Percentiles rank a stretch among this genome's conserved stretches.
Evolutionary conservation across 768 basidiomycete genomes (phyloP).

Genomic region (Boletus huronensis): DNA sequence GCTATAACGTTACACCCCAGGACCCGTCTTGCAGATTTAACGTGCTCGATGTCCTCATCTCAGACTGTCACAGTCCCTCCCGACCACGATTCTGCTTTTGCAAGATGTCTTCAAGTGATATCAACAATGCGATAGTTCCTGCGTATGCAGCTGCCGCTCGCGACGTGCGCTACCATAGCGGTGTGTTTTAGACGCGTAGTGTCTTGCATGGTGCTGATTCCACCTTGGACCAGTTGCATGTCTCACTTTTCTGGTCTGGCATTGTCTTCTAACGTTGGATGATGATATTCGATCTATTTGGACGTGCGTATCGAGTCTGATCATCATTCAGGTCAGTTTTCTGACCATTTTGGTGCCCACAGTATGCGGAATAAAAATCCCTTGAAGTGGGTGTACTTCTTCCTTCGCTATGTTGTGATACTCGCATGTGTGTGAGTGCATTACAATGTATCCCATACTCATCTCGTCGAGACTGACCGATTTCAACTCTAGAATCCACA

Average conservation of each 20-base stretch:
- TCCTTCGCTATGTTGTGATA: slow-evolving; percentile 24
- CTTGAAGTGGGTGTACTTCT: slow-evolving; percentile 31
- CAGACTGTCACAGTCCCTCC: neutral
- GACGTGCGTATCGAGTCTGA: slow-evolving; percentile 15
- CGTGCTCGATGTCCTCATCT: no score
- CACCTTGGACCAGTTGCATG: slow-evolving; percentile 6
- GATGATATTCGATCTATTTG: slow-evolving; percentile 22
- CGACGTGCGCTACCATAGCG: slow-evolving; percentile 11
- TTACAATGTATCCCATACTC: neutral
- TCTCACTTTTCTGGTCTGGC: slow-evolving; percentile 14
- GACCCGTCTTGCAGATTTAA: neutral
- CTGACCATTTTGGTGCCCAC: neutral
- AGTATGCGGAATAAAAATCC: slow-evolving; percentile 23
- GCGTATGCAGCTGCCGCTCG: neutral
- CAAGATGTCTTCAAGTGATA: neutral
- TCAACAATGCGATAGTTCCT: neutral
- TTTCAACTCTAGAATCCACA: slow-evolving; percentile 12
- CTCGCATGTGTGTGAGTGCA: slow-evolving; percentile 19
- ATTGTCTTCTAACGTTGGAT: slow-evolving; percentile 9
- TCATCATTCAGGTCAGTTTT: neutral
- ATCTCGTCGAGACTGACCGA: neutral
- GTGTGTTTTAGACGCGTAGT: neutral
- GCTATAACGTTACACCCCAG: neutral
- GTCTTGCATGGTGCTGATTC: slow-evolving; percentile 1
- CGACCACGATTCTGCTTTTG: neutral